Evolutionary conservation across 805 yeast genomes (phyloP).

Genomic region (Kodamaea sagamina): DNA sequence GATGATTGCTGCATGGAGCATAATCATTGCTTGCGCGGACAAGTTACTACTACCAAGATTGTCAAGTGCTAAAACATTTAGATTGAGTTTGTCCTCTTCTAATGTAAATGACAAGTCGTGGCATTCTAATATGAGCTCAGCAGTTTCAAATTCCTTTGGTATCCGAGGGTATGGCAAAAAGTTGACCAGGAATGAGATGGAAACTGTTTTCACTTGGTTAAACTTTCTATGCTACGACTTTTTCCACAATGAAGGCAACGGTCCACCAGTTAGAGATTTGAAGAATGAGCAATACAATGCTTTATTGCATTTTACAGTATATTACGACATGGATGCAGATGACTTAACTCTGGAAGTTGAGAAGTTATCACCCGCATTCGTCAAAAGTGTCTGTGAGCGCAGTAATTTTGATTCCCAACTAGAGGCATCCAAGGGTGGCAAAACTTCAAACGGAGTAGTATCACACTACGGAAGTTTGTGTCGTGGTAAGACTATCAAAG

Average conservation of each 20-base stretch:
- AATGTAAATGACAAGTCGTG: conserved; percentile 26
- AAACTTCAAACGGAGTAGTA: no score
- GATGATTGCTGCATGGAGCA: conserved; percentile 77
- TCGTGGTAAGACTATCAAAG: conserved; percentile 66
- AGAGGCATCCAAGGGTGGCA: not conserved
- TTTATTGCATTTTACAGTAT: conserved; percentile 60
- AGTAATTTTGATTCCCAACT: conserved; percentile 40
- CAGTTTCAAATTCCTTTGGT: conserved; percentile 46
- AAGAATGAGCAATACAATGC: conserved; percentile 65
- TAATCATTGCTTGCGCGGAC: conserved; percentile 68
- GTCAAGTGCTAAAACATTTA: conserved; percentile 41
- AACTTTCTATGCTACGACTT: conserved; percentile 62
- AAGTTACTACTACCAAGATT: conserved; percentile 71
- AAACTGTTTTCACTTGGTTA: conserved; percentile 71
- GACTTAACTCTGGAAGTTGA: conserved; percentile 60
- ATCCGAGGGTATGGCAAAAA: conserved; percentile 54
- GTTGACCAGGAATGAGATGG: conserved; percentile 61
- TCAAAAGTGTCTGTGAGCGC: conserved; percentile 48
- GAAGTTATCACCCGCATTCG: conserved; percentile 53
- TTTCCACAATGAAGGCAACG: conserved; percentile 78
- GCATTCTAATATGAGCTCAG: conserved; percentile 48
- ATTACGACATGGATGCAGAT: conserved; percentile 53
- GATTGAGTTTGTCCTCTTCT: conserved; percentile 23
- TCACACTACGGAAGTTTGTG: conserved; percentile 51
- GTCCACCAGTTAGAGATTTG: conserved; percentile 66